Evolutionary conservation across 257 asterid genomes (phyloP), one percentile per base, ranked within the genome.

Genomic region (Penstemon eatonii): DNA sequence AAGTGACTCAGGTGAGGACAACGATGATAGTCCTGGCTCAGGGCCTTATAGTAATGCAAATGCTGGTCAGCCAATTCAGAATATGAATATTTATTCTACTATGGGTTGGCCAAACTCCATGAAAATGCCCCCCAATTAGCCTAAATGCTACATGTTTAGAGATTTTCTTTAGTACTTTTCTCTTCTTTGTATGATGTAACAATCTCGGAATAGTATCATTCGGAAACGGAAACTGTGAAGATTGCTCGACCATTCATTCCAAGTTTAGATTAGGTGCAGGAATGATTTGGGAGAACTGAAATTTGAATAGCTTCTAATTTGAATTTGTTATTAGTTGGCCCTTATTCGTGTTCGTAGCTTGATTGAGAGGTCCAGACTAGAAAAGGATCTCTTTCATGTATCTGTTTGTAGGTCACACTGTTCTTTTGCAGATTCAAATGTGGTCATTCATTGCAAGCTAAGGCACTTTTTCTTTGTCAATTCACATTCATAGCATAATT

Each of bases 61-160:
- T 39, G 61, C 84, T 41, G 75, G 77, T 54, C 92, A 83, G 66
- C 81, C 84, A 10, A 73, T 80, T 39, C 94, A 83, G 64, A 82
- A 68, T 69, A 68, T 85, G 76, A 78, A 84, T 0, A 75, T 89
- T 76, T 85, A 80, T 73, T 65, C 87, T 10, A 83, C 59, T 60
- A 80, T 80, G 81, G 90, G 85, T 41, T 89, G 96, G 96, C 79
- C 85, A 55, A 85, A 82, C 78, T 67, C 90, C 49, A 52, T 75
- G 2, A 86, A 85, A 75, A 86, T 85, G 85, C 82, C 59, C 60
- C 82, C 84, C 19, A 73, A 79, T 72, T 78, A 71, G 80, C 68
- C 45, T 1, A 25, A 25, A 25, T 25, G 33, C 33, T 25, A 25
- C 73, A n/a, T 11, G 10, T 55, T 19, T 58, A 58, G 68, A 65